Conservation (phyloP, 768 basidiomycete species). For the Mycena capillaripes region DNA sequence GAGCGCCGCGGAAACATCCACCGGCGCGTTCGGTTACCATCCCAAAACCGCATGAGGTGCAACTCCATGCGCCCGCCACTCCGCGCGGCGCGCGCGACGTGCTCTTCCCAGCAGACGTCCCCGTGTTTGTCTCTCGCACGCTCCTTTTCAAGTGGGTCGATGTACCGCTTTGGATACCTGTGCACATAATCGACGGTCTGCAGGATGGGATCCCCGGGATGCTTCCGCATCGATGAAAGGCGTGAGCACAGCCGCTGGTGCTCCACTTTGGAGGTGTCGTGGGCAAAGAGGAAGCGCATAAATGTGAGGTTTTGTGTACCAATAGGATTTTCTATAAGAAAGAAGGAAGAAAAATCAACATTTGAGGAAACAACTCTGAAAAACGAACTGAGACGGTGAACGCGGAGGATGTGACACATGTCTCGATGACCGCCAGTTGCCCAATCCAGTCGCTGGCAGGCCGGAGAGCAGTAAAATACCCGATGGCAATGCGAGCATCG, state of each 20-base stretch:
- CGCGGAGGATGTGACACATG: not conserved
- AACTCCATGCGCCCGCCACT: conserved; percentile 10
- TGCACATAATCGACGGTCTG: not conserved
- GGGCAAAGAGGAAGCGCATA: not conserved
- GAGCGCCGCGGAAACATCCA: not conserved
- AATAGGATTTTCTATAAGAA: no score
- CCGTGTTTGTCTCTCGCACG: not conserved
- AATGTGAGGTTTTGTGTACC: not conserved
- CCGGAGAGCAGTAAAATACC: not conserved
- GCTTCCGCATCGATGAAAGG: not conserved
- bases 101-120: conserved; percentile 6
- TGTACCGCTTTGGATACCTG: not conserved
- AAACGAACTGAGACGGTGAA: not conserved
- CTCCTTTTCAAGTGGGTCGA: not conserved
- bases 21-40: not conserved
- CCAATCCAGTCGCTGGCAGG: not conserved
- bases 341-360: no score
- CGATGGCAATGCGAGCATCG: not conserved
- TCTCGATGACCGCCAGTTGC: not conserved
- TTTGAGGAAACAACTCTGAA: no score
- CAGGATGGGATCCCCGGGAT: not conserved
- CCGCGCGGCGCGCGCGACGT: not conserved
- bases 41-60: not conserved
- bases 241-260: no score
- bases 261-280: no score